Evolutionary conservation across 495 filamentous ascomycete genomes (phyloP).

Genomic region (Rusavskia elegans): DNA sequence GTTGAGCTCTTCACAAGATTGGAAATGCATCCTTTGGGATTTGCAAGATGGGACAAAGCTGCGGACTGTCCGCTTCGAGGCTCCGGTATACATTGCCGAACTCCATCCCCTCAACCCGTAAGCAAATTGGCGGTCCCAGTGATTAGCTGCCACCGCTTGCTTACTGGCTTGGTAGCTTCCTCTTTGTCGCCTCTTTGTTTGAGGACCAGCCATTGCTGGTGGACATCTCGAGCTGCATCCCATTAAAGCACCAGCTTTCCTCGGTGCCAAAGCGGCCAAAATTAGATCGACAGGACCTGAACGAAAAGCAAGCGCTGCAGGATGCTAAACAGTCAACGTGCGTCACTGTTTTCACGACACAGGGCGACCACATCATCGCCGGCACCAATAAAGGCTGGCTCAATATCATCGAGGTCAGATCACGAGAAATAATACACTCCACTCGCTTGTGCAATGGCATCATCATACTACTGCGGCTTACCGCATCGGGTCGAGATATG

Average conservation of each 20-base stretch:
- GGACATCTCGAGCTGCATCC: conserved; percentile 48
- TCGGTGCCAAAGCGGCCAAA: conserved; percentile 59
- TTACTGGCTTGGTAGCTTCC: conserved; percentile 32
- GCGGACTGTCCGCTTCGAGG: conserved; percentile 67
- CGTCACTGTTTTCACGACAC: conserved; percentile 68
- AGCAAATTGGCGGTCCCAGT: conserved; percentile 13
- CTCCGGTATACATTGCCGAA: conserved; percentile 88
- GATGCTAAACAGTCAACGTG: conserved; percentile 91
- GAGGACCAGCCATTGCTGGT: conserved; percentile 85
- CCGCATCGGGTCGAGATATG: conserved; percentile 66
- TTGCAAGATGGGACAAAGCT: conserved; percentile 54
- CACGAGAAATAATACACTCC: conserved; percentile 66
- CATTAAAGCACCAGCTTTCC: conserved; percentile 60
- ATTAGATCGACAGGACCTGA: conserved; percentile 41
- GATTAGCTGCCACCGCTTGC: background rate
- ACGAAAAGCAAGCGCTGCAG: conserved; percentile 74
- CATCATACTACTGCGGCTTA: conserved; percentile 73
- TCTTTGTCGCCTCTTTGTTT: conserved; percentile 77
- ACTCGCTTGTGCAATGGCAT: conserved; percentile 66
- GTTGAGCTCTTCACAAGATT: conserved; percentile 87
- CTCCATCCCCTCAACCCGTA: conserved; percentile 86
- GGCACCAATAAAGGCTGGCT: conserved; percentile 91
- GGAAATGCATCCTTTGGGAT: conserved; percentile 93
- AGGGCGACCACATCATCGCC: conserved; percentile 73
- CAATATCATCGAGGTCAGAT: conserved; percentile 77